phyloP scores from a whole-genome alignment of 2,329 filamentous ascomycete species.

The Cyanodermella asteris region DNA sequence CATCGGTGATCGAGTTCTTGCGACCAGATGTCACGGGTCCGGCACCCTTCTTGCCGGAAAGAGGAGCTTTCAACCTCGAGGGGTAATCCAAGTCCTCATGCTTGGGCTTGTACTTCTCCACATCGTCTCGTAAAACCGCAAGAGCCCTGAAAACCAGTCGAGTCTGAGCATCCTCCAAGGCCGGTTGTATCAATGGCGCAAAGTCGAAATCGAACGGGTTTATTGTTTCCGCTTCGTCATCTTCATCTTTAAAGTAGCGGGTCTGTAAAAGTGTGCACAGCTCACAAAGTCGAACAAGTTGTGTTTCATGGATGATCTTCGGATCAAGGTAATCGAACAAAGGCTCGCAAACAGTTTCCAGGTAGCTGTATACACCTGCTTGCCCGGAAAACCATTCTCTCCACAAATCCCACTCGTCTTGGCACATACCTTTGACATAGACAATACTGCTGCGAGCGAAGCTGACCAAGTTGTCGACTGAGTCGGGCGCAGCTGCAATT shows the following conservation, averaged over 20 bases:
- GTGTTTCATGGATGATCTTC: conserved; percentile 43
- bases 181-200: conserved; percentile 37
- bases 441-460: conserved; percentile 43
- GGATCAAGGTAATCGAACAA: conserved; percentile 44
- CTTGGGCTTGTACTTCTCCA: conserved; percentile 42
- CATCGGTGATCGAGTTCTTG: conserved; percentile 22
- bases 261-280: conserved; percentile 44
- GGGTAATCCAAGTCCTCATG: conserved; percentile 45
- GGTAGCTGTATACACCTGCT: conserved; percentile 39
- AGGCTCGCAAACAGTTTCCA: conserved; percentile 45
- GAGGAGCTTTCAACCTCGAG: conserved; percentile 24
- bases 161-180: conserved; percentile 45
- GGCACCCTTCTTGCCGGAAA: conserved; percentile 18
- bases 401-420: conserved; percentile 48
- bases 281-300: conserved; percentile 44
- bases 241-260: conserved; percentile 37
- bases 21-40: conserved; percentile 30
- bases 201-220: conserved; percentile 39
- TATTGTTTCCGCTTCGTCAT: conserved; percentile 28
- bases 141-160: conserved; percentile 43
- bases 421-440: conserved; percentile 41
- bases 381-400: conserved; percentile 43
- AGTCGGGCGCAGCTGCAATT: conserved; percentile 34
- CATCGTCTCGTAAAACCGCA: conserved; percentile 40
- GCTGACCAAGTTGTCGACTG: conserved; percentile 39